These are phyloP conservation scores for Astrocystis sublimbata DNA, from an alignment of 495 filamentous ascomycete species.

Conservation along the genomic window DNA sequence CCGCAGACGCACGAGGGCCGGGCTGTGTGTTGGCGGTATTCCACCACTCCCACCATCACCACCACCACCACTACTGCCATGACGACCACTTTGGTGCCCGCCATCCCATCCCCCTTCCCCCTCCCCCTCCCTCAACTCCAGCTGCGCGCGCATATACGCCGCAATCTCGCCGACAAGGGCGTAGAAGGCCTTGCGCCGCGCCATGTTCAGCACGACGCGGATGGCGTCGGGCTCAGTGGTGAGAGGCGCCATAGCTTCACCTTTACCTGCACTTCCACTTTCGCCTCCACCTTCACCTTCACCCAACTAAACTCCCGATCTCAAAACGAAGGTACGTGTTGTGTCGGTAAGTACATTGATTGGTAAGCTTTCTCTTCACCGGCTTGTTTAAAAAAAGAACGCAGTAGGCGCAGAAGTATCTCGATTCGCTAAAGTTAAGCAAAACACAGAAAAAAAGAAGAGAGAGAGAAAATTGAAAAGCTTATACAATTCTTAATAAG, in stretches of 20 bases:
- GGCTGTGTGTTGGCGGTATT: constrained; percentile 18
- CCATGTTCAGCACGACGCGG: constrained; percentile 44
- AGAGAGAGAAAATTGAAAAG: too few relatives aligned
- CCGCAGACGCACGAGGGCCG: constrained; percentile 35
- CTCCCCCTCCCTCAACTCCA: constrained; percentile 34
- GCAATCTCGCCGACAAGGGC: constrained; percentile 41
- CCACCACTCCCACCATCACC: neutral
- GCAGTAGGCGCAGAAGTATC: too few relatives aligned
- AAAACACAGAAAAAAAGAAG: too few relatives aligned
- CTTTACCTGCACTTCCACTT: neutral
- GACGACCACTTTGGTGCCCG: too few relatives aligned
- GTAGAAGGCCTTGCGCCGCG: constrained; percentile 44
- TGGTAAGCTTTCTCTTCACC: too few relatives aligned
- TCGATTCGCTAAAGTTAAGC: too few relatives aligned
- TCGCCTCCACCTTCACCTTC: neutral
- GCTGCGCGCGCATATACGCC: constrained; percentile 43
- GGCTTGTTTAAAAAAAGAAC: too few relatives aligned
- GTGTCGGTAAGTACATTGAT: too few relatives aligned
- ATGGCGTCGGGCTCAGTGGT: constrained; percentile 46
- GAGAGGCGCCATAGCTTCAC: constrained; percentile 43
- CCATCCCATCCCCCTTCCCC: too few relatives aligned
- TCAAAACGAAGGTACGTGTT: too few relatives aligned
- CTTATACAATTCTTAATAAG: too few relatives aligned
- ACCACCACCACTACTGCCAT: too few relatives aligned
- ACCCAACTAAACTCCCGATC: neutral